A percentile compares a stretch with the other conserved stretches of the same genome.
Conservation (phyloP, 805 yeast species). For the Kluyveromyces wickerhamii region DNA sequence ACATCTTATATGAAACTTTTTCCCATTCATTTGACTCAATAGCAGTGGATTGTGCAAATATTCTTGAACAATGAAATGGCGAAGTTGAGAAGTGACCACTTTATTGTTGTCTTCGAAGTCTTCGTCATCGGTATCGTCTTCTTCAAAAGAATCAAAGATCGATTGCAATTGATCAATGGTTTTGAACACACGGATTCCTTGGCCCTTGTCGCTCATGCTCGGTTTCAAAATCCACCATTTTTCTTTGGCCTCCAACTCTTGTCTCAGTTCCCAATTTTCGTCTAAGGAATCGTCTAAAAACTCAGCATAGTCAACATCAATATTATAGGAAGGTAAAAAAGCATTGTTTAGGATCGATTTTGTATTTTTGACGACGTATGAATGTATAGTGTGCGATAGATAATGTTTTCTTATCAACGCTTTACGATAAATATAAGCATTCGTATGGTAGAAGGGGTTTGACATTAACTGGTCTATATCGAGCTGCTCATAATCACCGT, state of each 20-base stretch:
- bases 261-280: constrained; percentile 82
- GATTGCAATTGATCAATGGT: constrained; percentile 72
- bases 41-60: constrained; percentile 66
- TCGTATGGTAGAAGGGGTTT: constrained; percentile 45
- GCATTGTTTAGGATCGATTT: constrained; percentile 48
- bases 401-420: constrained; percentile 88
- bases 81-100: constrained; percentile 73
- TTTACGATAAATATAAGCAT: constrained; percentile 82
- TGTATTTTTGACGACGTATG: constrained; percentile 69
- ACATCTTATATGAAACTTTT: constrained; percentile 84
- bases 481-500: constrained; percentile 83
- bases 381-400: constrained; percentile 74
- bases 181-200: constrained; percentile 80
- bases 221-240: constrained; percentile 89
- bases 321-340: constrained; percentile 65
- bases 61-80: constrained; percentile 87
- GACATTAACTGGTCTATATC: constrained; percentile 56
- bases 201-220: constrained; percentile 95
- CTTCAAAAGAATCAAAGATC: constrained; percentile 82
- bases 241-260: constrained; percentile 48
- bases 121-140: constrained; percentile 54
- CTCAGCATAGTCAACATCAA: constrained; percentile 93
- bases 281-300: constrained; percentile 90
- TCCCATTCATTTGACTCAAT: constrained; percentile 46
- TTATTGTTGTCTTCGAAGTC: constrained; percentile 51